Percentiles rank a stretch among this genome's conserved stretches.
Evolutionary conservation across 2,329 filamentous ascomycete species (phyloP).

Genomic region (Fusarium transvaalense): DNA sequence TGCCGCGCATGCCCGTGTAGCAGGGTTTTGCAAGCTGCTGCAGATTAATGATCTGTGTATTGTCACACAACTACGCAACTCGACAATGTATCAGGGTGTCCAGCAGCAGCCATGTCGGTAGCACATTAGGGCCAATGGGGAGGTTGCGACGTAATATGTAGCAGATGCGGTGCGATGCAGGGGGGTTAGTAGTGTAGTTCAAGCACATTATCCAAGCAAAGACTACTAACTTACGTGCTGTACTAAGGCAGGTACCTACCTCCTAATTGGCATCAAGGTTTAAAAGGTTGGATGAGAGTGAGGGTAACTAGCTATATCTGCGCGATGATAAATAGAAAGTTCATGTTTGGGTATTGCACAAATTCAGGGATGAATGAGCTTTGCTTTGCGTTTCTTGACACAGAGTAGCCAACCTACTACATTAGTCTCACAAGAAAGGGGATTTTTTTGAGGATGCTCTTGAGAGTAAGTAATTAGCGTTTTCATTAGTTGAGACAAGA

Average conservation of each 20-base stretch:
- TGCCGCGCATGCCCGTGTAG: slow-evolving; percentile 27
- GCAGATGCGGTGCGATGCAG: slow-evolving; percentile 7
- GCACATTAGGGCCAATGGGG: slow-evolving; percentile 8
- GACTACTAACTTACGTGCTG: background rate
- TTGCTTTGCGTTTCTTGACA: background rate
- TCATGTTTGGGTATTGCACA: background rate
- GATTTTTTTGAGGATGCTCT: background rate
- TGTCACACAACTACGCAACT: slow-evolving; percentile 29
- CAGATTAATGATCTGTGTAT: slow-evolving; percentile 40
- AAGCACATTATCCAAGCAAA: background rate
- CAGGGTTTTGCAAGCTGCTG: slow-evolving; percentile 27
- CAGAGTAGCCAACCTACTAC: no score
- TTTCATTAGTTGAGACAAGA: background rate
- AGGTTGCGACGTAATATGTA: slow-evolving; percentile 16
- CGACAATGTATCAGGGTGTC: slow-evolving; percentile 19
- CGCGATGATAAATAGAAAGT: background rate
- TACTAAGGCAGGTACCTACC: background rate
- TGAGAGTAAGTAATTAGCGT: background rate
- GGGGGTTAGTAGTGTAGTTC: no score
- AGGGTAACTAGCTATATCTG: background rate
- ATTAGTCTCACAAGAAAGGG: no score
- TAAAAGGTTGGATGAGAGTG: background rate
- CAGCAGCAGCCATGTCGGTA: slow-evolving; percentile 9
- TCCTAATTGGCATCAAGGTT: background rate
- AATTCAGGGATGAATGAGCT: background rate